A percentile compares a stretch with the other conserved stretches of the same genome.
phyloP scores from a whole-genome alignment of 2,329 filamentous ascomycete species.

The Pestalotiopsis sp. region DNA sequence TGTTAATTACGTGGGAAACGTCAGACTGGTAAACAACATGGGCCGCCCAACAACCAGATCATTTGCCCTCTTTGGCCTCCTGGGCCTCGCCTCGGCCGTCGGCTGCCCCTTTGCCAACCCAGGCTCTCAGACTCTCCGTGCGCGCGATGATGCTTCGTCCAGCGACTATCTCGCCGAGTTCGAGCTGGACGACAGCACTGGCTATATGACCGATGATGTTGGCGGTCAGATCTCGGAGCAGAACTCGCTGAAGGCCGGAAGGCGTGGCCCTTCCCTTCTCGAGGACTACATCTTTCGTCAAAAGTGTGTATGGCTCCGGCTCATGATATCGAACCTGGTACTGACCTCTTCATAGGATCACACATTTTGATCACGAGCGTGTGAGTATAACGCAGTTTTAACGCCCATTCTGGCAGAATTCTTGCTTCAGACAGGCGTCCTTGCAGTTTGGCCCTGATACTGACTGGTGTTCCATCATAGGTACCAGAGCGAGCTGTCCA shows the following conservation, averaged over 20 bases:
- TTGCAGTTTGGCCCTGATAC: neutral
- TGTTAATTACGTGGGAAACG: neutral
- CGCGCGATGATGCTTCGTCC: conserved; percentile 21
- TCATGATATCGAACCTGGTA: neutral
- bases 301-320: conserved; percentile 36
- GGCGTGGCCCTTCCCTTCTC: conserved; percentile 58
- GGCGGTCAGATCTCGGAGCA: conserved; percentile 70
- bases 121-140: conserved; percentile 20
- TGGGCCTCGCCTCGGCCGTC: conserved; percentile 24
- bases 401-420: neutral
- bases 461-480: conserved; percentile 19
- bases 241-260: conserved; percentile 52
- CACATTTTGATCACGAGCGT: conserved; percentile 52
- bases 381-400: conserved; percentile 35
- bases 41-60: conserved; percentile 19
- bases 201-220: conserved; percentile 64
- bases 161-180: conserved; percentile 30
- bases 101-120: conserved; percentile 34
- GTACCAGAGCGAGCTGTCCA: conserved; percentile 47
- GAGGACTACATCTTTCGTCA: conserved; percentile 65
- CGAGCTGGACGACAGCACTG: conserved; percentile 52
- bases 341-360: neutral
- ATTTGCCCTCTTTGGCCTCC: conserved; percentile 24
- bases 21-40: conserved; percentile 19
- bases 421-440: neutral